phyloP scores from a whole-genome alignment of 176 grass and related monocot genomes.

The Dendrocalamus sinicus region DNA sequence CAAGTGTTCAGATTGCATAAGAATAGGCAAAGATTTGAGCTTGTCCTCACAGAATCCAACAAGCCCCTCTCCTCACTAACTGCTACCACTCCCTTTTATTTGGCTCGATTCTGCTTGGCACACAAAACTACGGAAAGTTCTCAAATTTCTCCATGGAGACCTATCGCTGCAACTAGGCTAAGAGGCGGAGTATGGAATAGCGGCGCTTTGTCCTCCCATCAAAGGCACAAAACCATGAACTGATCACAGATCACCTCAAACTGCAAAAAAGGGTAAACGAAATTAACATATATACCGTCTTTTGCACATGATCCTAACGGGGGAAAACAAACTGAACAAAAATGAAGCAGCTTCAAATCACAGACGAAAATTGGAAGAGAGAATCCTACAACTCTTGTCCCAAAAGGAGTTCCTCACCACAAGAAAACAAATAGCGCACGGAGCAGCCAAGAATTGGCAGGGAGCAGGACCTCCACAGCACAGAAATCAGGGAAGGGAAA shows the following conservation, averaged over 20 bases:
- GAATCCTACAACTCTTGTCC: neutral
- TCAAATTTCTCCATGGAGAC: constrained; percentile 11
- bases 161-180: neutral
- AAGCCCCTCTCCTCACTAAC: neutral
- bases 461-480: neutral
- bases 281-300: neutral
- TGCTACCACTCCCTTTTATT: neutral
- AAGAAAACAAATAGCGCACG: neutral
- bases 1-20: neutral
- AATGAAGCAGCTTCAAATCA: neutral
- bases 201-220: neutral
- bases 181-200: constrained; percentile 13
- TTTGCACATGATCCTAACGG: constrained; percentile 18
- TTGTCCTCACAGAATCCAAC: constrained; percentile 12
- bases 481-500: constrained; percentile 33
- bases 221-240: constrained; percentile 2
- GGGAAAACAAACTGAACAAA: constrained; percentile 1
- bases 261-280: neutral
- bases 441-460: constrained; percentile 4
- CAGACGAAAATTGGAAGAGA: neutral
- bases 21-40: constrained; percentile 11
- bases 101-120: constrained; percentile 15
- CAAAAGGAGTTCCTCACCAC: constrained; percentile 33
- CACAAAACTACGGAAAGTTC: neutral
- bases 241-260: constrained; percentile 15